Conservation (phyloP, 164 flowering plant species). For the Kalanchoe fedtschenkoi region DNA sequence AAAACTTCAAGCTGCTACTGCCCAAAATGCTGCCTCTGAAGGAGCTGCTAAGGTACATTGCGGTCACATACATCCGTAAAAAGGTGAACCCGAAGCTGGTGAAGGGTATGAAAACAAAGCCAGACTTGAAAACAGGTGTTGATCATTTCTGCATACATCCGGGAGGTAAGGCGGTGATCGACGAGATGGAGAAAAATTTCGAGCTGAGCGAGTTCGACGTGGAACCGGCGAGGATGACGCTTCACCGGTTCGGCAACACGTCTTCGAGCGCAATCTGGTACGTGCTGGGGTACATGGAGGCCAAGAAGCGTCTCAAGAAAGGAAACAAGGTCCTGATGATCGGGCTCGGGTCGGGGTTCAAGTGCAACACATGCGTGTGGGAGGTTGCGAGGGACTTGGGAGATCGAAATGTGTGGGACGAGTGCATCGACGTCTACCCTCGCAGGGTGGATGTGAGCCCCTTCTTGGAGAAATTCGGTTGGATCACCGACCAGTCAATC, state of each 20-base stretch:
- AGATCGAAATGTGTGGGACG: background rate
- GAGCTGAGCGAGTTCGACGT: background rate
- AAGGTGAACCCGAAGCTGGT: background rate
- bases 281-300: slow-evolving; percentile 6
- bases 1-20: background rate
- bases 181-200: background rate
- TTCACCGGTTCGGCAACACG: slow-evolving; percentile 6
- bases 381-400: background rate
- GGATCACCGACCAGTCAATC: background rate
- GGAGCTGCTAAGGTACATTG: slow-evolving; percentile 1
- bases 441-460: background rate
- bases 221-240: slow-evolving; percentile 4
- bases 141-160: slow-evolving; percentile 8
- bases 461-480: background rate
- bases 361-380: background rate
- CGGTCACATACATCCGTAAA: background rate
- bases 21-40: background rate
- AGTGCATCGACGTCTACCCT: background rate
- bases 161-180: background rate
- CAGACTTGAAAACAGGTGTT: background rate
- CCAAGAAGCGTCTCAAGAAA: slow-evolving; percentile 2
- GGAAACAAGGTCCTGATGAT: slow-evolving; percentile 3
- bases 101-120: slow-evolving; percentile 1
- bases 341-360: slow-evolving; percentile 1
- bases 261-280: slow-evolving; percentile 3